Conservation (phyloP, 2,329 filamentous ascomycete species). For the Monosporascus sp. region DNA sequence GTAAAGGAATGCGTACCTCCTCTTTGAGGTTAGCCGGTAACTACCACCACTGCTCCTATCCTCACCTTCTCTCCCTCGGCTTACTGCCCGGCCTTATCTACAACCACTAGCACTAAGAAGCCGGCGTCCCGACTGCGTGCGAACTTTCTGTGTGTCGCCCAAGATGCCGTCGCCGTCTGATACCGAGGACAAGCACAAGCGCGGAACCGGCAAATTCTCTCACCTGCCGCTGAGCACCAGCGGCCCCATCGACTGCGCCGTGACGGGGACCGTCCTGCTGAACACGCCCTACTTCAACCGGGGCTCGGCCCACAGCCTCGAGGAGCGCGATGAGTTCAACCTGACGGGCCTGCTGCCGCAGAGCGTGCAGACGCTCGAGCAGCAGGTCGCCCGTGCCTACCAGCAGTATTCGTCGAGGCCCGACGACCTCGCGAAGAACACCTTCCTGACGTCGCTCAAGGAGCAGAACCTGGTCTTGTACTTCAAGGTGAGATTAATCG, state of each 20-base stretch:
- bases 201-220: constrained; percentile 26
- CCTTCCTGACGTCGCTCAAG: constrained; percentile 79
- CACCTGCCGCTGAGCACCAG: constrained; percentile 42
- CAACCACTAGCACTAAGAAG: not conserved
- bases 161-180: constrained; percentile 15
- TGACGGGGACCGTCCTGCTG: constrained; percentile 50
- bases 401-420: constrained; percentile 63
- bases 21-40: no score
- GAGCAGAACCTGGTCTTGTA: constrained; percentile 83
- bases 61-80: not conserved
- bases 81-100: not conserved
- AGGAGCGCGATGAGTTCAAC: constrained; percentile 65
- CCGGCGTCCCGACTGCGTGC: constrained; percentile 1
- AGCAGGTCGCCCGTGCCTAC: constrained; percentile 74
- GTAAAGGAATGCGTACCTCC: no score
- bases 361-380: constrained; percentile 67
- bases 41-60: not conserved
- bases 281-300: constrained; percentile 72
- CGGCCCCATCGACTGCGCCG: constrained; percentile 44
- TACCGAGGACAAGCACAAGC: constrained; percentile 21
- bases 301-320: constrained; percentile 67
- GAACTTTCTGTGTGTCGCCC: constrained; percentile 10
- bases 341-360: constrained; percentile 69
- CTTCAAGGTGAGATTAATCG: constrained; percentile 51
- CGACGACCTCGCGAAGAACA: constrained; percentile 74